Evolutionary conservation across 2,329 filamentous ascomycete genomes (phyloP), one percentile per base, ranked within the genome.

Genomic region (Neofusicoccum laricinum): DNA sequence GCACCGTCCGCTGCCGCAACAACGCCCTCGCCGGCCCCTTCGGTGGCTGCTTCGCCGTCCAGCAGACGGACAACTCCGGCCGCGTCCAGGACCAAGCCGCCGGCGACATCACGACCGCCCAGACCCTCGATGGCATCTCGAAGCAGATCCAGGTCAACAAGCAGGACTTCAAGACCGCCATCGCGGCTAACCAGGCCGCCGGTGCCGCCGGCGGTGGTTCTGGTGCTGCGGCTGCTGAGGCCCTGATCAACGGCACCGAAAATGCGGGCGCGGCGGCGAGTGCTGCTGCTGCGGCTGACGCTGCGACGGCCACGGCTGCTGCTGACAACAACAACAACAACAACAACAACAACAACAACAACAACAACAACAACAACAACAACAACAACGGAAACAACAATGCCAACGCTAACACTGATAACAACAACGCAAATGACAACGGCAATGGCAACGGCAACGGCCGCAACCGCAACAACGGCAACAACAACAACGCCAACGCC

Each of bases 1-100:
- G 84, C 78, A 87, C 85, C 0, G 78, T 87, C 19, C 81, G 85
- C 40, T 87, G 85, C 78, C 79, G 84, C 19, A 88, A 88, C 77
- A 84, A 82, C 64, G 83, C 84, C 3, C 73, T 82, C 3, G 84
- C 84, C 10, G 84, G 84, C 4, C 84, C 84, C 12, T 87, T 87
- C 63, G 83, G 83, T 43, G 82, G 85, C 58, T 88, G 85, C 74
- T 83, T 87, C 71, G 76, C 84, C 2, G 80, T 87, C 17, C 82
- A 86, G 72, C 86, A 88, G 70, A 75, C 76, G 34, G 85, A 86
- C 40, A 72, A 69, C 14, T 67, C 66, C 8, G 74, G 74, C 21
- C 71, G 74, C 10, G 65, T 57, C 2, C 15, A 40, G 15, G 64
- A 75, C 45, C 49, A 64, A 7, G 68, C 65, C 46, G 73, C 74